A percentile compares a stretch with the other conserved stretches of the same genome.
These are phyloP conservation scores for Candida pseudoviswanathii DNA, from an alignment of 1,139 yeast species.

Conservation along the genomic window DNA sequence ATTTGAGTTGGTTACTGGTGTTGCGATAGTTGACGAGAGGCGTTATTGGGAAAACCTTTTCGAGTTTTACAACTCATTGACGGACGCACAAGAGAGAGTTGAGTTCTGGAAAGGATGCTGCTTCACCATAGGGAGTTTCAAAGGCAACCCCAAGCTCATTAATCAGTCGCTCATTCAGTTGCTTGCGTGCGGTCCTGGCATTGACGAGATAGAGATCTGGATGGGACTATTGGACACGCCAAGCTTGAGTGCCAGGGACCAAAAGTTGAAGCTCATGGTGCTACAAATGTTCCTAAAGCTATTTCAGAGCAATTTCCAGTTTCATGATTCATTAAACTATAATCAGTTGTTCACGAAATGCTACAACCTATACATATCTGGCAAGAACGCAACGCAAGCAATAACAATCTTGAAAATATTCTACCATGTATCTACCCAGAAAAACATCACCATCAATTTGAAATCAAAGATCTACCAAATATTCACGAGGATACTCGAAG, in stretches of 20 bases:
- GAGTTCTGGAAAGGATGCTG: slow-evolving; percentile 61
- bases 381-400: slow-evolving; percentile 36
- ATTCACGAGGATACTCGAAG: slow-evolving; percentile 28
- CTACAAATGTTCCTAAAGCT: slow-evolving; percentile 39
- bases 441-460: slow-evolving; percentile 7
- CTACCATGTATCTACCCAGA: slow-evolving; percentile 27
- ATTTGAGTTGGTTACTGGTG: slow-evolving; percentile 21
- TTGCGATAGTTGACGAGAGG: slow-evolving; percentile 4
- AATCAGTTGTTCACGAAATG: slow-evolving; percentile 45
- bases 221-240: slow-evolving; percentile 8
- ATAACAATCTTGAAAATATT: slow-evolving; percentile 38
- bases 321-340: slow-evolving; percentile 10
- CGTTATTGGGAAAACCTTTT: slow-evolving; percentile 32
- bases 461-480: slow-evolving; percentile 25
- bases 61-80: slow-evolving; percentile 15
- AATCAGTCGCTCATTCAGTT: slow-evolving; percentile 48
- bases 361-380: slow-evolving; percentile 59
- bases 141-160: slow-evolving; percentile 53
- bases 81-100: slow-evolving; percentile 2
- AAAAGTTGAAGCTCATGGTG: slow-evolving; percentile 24
- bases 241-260: slow-evolving; percentile 17
- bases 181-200: slow-evolving; percentile 30
- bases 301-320: slow-evolving; percentile 31
- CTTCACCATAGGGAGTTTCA: slow-evolving; percentile 61
- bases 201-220: slow-evolving; percentile 16